Evolutionary conservation across 768 basidiomycete genomes (phyloP).

Genomic region (Clathrus columnatus): DNA sequence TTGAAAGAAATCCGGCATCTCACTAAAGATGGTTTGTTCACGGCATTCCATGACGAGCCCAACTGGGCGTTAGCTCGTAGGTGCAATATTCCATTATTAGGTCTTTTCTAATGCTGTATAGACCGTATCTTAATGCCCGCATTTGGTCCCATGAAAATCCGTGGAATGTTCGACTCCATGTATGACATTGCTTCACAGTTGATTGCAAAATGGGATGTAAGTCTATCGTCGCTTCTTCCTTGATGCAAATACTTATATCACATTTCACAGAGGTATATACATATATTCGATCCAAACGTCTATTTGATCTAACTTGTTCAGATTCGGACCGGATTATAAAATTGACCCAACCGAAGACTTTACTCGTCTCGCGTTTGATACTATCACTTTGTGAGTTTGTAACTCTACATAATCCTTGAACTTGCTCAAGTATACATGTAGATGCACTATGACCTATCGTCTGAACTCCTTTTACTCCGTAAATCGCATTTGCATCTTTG

Average conservation of each 20-base stretch:
- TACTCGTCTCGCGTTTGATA: constrained; percentile 40
- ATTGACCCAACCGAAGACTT: constrained; percentile 40
- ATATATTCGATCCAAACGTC: neutral
- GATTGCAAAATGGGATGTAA: constrained; percentile 3
- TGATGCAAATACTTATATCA: neutral
- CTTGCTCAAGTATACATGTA: neutral
- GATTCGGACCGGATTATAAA: constrained; percentile 33
- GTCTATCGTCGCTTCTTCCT: neutral
- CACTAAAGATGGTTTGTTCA: constrained; percentile 35
- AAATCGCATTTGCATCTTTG: neutral
- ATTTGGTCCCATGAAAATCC: constrained; percentile 34
- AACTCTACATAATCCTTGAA: constrained; percentile 20
- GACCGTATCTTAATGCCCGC: constrained; percentile 33
- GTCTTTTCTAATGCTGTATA: neutral
- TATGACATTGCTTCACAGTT: constrained; percentile 33
- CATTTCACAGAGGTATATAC: neutral
- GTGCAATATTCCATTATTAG: constrained; percentile 9
- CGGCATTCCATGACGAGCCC: constrained; percentile 32
- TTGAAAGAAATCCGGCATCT: constrained; percentile 29
- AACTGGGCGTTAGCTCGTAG: constrained; percentile 40
- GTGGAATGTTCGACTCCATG: constrained; percentile 42
- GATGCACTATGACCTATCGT: constrained; percentile 17
- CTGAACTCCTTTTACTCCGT: constrained; percentile 40
- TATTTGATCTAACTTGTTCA: constrained; percentile 12
- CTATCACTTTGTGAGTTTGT: constrained; percentile 32